Evolutionary conservation across 257 asterid species (phyloP).

Genomic region (Lycium ferocissimum): DNA sequence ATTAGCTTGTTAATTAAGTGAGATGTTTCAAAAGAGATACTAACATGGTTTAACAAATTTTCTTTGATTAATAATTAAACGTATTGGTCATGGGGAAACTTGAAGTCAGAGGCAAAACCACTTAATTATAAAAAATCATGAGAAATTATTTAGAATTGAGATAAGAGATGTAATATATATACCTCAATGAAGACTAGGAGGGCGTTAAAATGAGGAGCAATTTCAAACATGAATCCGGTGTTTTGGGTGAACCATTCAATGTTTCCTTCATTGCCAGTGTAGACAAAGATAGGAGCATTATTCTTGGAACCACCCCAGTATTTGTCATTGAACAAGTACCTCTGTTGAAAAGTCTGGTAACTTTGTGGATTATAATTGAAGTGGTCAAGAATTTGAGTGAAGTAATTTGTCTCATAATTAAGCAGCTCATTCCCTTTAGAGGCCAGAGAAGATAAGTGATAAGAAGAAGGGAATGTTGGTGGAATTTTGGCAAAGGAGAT

Average conservation of each 20-base stretch:
- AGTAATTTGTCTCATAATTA: constrained; percentile 56
- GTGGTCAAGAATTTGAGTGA: constrained; percentile 85
- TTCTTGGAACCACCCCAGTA: constrained; percentile 75
- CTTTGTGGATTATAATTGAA: constrained; percentile 77
- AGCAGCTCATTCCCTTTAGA: constrained; percentile 34
- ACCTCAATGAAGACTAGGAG: constrained; percentile 92
- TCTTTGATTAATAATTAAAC: no score
- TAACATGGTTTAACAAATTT: no score
- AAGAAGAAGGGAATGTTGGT: constrained; percentile 52
- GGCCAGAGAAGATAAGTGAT: neutral
- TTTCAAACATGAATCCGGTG: constrained; percentile 91
- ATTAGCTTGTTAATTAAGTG: neutral
- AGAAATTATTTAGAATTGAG: neutral
- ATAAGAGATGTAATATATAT: neutral
- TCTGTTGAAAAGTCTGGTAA: constrained; percentile 74
- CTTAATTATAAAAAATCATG: neutral
- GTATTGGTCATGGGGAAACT: no score
- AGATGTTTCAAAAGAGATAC: neutral
- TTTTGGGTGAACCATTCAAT: constrained; percentile 93
- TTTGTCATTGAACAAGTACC: constrained; percentile 65
- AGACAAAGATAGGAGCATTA: constrained; percentile 82
- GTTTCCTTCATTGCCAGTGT: constrained; percentile 92
- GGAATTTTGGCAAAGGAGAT: constrained; percentile 33
- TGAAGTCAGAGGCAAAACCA: neutral
- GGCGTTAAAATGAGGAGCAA: constrained; percentile 72